These are phyloP conservation scores for Phyllosticta paracitricarpa DNA, from an alignment of 2,329 filamentous ascomycete genomes.

Conservation along the genomic window DNA sequence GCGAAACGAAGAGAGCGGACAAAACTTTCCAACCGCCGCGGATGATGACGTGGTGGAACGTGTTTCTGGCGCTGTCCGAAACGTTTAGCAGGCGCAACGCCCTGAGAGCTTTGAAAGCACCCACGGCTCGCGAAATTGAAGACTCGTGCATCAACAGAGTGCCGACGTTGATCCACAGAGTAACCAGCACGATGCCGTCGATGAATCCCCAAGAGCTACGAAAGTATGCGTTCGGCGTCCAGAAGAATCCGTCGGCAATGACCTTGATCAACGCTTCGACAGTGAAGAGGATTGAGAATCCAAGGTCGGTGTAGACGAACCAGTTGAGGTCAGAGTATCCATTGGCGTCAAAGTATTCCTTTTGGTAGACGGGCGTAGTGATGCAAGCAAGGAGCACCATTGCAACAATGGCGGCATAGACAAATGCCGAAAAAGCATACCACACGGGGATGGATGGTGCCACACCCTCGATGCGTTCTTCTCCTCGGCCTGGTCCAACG, in stretches of 20 bases:
- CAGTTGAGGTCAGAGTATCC: constrained; percentile 61
- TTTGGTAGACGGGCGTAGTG: constrained; percentile 89
- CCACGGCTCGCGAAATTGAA: constrained; percentile 78
- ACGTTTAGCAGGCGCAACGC: constrained; percentile 87
- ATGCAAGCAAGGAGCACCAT: constrained; percentile 97
- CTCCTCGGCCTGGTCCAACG: constrained; percentile 82
- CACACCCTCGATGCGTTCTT: constrained; percentile 77
- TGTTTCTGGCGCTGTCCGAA: constrained; percentile 89
- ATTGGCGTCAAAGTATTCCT: constrained; percentile 62
- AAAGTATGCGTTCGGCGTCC: constrained; percentile 95
- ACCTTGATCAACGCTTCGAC: constrained; percentile 84
- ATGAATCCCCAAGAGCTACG: constrained; percentile 96
- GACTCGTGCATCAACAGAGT: constrained; percentile 75
- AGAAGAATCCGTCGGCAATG: constrained; percentile 89
- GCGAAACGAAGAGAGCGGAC: constrained; percentile 84
- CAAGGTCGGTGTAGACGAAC: constrained; percentile 91
- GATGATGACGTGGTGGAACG: constrained; percentile 93
- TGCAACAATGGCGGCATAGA: constrained; percentile 86
- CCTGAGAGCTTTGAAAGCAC: constrained; percentile 92
- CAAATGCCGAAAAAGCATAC: constrained; percentile 88
- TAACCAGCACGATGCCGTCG: constrained; percentile 81
- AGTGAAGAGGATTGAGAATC: constrained; percentile 80
- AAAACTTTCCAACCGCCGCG: constrained; percentile 90
- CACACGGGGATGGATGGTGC: constrained; percentile 82
- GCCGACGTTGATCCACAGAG: constrained; percentile 88